Conservation (phyloP, 2,329 filamentous ascomycete species). For the Aureobasidium sp. region DNA sequence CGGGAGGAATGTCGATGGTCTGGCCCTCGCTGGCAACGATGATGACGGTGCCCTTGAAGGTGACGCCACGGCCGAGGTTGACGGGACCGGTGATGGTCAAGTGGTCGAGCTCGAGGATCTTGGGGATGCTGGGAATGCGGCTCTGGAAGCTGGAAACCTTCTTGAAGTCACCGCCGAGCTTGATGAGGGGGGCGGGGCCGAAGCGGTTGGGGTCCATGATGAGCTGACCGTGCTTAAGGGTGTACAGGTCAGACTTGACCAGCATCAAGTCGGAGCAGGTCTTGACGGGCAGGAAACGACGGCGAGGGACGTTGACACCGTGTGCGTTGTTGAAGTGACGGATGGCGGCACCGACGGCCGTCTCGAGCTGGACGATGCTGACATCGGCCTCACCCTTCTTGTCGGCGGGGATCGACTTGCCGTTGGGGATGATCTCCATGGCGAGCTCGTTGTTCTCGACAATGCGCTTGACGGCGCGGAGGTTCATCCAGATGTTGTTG, state of each 20-base stretch:
- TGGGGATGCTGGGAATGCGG: conserved; percentile 78
- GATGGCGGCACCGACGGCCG: conserved; percentile 94
- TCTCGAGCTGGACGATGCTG: conserved; percentile 96
- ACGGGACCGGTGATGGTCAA: conserved; percentile 96
- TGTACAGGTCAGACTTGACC: conserved; percentile 99
- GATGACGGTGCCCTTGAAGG: conserved; percentile 96
- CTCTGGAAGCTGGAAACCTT: conserved; percentile 97
- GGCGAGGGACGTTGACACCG: conserved; percentile 95
- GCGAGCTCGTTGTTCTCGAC: conserved; percentile 97
- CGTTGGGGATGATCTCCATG: conserved; percentile 99
- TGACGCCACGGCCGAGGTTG: conserved; percentile 91
- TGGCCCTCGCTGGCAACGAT: conserved; percentile 96
- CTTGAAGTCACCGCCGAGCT: conserved; percentile 99
- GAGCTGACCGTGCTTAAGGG: conserved; percentile 94
- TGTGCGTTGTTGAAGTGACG: conserved; percentile 98
- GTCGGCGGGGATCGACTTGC: conserved; percentile 95
- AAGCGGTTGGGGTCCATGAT: conserved; percentile 96
- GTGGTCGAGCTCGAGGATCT: conserved; percentile 87
- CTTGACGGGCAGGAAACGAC: conserved; percentile 99
- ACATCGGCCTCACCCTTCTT: conserved; percentile 99
- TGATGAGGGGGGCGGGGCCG: conserved; percentile 94
- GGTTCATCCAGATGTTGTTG: conserved; percentile 99
- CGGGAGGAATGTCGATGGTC: conserved; percentile 95
- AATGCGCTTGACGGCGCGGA: conserved; percentile 94
- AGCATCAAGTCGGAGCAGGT: conserved; percentile 99